A percentile compares a stretch with the other conserved stretches of the same genome.
phyloP scores from a whole-genome alignment of 2,329 filamentous ascomycete genomes.

The Periconia sp. region DNA sequence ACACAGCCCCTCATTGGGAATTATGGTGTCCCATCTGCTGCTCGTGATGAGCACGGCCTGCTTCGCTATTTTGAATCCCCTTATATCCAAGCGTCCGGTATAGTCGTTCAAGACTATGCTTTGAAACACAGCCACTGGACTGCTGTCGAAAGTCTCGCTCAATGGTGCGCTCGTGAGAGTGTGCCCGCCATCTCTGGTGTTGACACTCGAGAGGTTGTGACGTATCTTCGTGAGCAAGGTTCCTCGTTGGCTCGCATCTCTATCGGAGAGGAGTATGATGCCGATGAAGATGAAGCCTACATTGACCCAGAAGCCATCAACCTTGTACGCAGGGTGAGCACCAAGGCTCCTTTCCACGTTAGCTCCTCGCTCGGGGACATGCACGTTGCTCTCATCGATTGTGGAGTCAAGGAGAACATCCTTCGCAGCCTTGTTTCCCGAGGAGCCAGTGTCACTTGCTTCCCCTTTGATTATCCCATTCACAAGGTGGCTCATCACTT shows the following conservation, averaged over 20 bases:
- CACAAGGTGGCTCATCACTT: constrained; percentile 98
- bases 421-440: constrained; percentile 90
- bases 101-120: constrained; percentile 94
- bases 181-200: constrained; percentile 96
- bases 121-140: constrained; percentile 98
- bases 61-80: constrained; percentile 98
- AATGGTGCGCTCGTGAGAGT: constrained; percentile 96
- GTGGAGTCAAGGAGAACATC: constrained; percentile 99
- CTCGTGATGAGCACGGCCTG: constrained; percentile 84
- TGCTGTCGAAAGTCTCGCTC: constrained; percentile 85
- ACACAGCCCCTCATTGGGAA: constrained; percentile 98
- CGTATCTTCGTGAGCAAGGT: constrained; percentile 91
- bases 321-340: constrained; percentile 92
- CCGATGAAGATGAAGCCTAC: constrained; percentile 95
- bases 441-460: constrained; percentile 88
- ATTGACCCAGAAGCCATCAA: constrained; percentile 96
- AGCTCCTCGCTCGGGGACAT: constrained; percentile 79
- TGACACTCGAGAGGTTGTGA: constrained; percentile 95
- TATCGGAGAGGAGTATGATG: constrained; percentile 96
- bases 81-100: constrained; percentile 92
- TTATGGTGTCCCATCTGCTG: constrained; percentile 89
- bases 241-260: constrained; percentile 94
- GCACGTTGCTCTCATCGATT: constrained; percentile 94
- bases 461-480: constrained; percentile 96
- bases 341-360: constrained; percentile 96